Evolutionary conservation across 768 basidiomycete genomes (phyloP).

Genomic region (Tricholoma matsutake): DNA sequence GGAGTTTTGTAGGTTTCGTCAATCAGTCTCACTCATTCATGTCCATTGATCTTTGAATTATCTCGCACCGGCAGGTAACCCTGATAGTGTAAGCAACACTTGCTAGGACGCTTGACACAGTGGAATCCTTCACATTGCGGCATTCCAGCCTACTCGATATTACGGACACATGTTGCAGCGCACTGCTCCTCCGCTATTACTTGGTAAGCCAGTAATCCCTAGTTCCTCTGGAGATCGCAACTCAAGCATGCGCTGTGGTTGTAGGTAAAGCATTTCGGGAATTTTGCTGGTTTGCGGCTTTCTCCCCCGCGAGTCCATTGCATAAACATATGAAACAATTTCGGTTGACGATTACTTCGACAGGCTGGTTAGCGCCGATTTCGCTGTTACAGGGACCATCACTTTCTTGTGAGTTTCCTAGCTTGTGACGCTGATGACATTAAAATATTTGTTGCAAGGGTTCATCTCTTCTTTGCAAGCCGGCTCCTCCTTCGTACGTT

Average conservation of each 20-base stretch:
- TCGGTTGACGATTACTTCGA: background rate
- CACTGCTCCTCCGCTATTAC: constrained; percentile 12
- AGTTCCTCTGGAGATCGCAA: background rate
- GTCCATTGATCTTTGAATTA: background rate
- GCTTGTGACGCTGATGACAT: background rate
- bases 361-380: background rate
- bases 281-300: background rate
- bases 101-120: background rate
- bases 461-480: constrained; percentile 3
- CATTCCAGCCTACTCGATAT: constrained; percentile 9
- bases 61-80: background rate
- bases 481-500: background rate
- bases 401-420: background rate
- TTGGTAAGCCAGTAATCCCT: background rate
- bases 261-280: background rate
- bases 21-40: background rate
- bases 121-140: background rate
- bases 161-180: constrained; percentile 13
- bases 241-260: background rate
- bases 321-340: background rate
- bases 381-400: background rate
- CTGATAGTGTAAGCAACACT: constrained; percentile 8
- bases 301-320: background rate
- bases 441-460: background rate
- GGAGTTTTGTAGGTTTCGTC: constrained; percentile 8